Conservation (phyloP, 2,329 filamentous ascomycete genomes). For the Aureobasidium namibiae region DNA sequence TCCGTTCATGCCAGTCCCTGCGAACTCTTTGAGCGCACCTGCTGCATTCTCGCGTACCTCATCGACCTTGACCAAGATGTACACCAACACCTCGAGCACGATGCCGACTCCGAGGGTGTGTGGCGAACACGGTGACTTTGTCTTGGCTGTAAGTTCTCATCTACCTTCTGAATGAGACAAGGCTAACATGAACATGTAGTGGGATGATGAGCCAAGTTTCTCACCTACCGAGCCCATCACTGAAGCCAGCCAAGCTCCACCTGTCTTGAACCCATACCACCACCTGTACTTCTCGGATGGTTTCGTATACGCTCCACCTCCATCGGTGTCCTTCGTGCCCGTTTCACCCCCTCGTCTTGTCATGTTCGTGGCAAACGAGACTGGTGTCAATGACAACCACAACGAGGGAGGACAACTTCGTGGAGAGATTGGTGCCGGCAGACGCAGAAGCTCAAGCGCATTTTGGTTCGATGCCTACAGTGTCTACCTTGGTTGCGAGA, state of each 20-base stretch:
- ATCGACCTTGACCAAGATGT: slow-evolving; percentile 2
- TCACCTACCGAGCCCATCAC: slow-evolving; percentile 23
- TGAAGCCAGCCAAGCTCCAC: slow-evolving; percentile 28
- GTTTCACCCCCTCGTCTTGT: slow-evolving; percentile 39
- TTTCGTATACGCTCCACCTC: slow-evolving; percentile 40
- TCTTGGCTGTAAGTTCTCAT: slow-evolving; percentile 18
- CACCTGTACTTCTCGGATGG: slow-evolving; percentile 45
- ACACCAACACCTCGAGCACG: neutral
- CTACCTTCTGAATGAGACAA: slow-evolving; percentile 20
- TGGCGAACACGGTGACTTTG: slow-evolving; percentile 40
- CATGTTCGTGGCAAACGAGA: slow-evolving; percentile 36
- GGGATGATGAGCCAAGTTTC: slow-evolving; percentile 30
- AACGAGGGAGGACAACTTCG: slow-evolving; percentile 29
- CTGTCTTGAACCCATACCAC: slow-evolving; percentile 41
- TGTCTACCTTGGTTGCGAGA: slow-evolving; percentile 41
- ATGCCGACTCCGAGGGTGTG: slow-evolving; percentile 22
- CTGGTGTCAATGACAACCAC: slow-evolving; percentile 21
- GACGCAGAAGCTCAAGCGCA: slow-evolving; percentile 32
- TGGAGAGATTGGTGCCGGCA: slow-evolving; percentile 41
- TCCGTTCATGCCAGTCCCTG: neutral
- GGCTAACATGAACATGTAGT: slow-evolving; percentile 19
- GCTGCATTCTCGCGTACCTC: neutral
- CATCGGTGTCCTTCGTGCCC: slow-evolving; percentile 36
- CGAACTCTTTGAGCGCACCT: neutral
- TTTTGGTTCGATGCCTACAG: slow-evolving; percentile 45